Conservation (phyloP, 805 yeast genomes). For the Vanderwaltozyma tropicalis region DNA sequence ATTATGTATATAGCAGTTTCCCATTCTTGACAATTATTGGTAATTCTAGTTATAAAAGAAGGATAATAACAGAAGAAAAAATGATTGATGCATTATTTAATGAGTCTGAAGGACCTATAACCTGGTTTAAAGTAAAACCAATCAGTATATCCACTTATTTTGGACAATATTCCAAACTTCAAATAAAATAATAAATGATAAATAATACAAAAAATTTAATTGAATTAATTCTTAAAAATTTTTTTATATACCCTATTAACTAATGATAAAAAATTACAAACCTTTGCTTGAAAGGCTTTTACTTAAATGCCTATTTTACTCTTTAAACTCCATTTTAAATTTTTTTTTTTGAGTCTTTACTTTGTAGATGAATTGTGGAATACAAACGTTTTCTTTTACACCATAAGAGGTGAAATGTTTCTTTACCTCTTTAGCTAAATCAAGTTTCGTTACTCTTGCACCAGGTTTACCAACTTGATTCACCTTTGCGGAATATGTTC, state of each 20-base stretch:
- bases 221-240: not conserved
- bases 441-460: conserved; percentile 45
- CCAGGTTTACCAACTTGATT: conserved; percentile 13
- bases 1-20: conserved; percentile 4
- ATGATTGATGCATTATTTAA: not conserved
- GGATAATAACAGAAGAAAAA: not conserved
- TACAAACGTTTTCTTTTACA: conserved; percentile 72
- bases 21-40: conserved; percentile 1
- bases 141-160: conserved; percentile 6
- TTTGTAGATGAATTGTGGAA: conserved; percentile 81
- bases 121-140: conserved; percentile 1
- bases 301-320: conserved; percentile 1
- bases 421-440: conserved; percentile 49
- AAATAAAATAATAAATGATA: not conserved
- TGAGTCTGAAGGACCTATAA: not conserved
- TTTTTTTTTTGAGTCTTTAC: conserved; percentile 57
- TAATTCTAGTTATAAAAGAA: not conserved
- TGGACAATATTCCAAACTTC: conserved; percentile 7
- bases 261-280: not conserved
- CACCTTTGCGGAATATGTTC: conserved; percentile 36
- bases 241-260: too few species aligned
- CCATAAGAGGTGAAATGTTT: conserved; percentile 53
- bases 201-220: not conserved
- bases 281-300: too few species aligned
- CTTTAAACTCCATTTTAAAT: conserved; percentile 31